phyloP scores from a whole-genome alignment of 2,329 filamentous ascomycete genomes.

The Lachnellula occidentalis region DNA sequence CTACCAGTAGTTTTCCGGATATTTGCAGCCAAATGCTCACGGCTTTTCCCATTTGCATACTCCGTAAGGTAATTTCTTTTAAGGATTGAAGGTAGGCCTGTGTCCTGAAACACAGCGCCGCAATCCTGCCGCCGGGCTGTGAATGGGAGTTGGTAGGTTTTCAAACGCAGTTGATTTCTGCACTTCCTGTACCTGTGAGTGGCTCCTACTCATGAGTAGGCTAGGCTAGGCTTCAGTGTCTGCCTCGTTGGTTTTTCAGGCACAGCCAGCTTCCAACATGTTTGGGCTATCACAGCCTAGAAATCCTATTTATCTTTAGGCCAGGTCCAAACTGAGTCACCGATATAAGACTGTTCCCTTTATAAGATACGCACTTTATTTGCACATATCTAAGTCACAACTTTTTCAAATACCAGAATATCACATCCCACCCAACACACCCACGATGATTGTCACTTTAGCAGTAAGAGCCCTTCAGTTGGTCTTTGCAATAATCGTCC shows the following conservation, averaged over 20 bases:
- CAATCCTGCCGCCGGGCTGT: constrained; percentile 2
- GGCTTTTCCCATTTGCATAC: no score
- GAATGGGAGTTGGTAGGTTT: background rate
- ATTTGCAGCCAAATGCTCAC: background rate
- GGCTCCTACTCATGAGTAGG: background rate
- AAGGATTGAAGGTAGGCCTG: background rate
- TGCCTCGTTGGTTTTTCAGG: background rate
- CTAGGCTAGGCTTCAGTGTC: background rate
- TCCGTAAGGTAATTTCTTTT: no score
- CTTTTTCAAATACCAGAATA: no score
- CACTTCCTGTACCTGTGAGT: background rate
- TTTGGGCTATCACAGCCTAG: constrained; percentile 9
- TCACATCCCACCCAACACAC: background rate
- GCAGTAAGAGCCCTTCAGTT: constrained; percentile 10
- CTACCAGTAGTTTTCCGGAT: background rate
- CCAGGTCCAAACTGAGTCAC: constrained; percentile 3
- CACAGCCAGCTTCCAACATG: background rate
- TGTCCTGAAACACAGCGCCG: background rate
- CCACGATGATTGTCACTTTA: constrained; percentile 24
- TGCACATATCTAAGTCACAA: background rate
- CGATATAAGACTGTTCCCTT: constrained; percentile 1
- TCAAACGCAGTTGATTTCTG: background rate
- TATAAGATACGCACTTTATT: background rate
- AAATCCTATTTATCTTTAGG: constrained; percentile 6
- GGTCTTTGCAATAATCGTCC: constrained; percentile 21